These are phyloP conservation scores for Linanthus parryae DNA, from an alignment of 148 eudicot species.

Conservation along the genomic window DNA sequence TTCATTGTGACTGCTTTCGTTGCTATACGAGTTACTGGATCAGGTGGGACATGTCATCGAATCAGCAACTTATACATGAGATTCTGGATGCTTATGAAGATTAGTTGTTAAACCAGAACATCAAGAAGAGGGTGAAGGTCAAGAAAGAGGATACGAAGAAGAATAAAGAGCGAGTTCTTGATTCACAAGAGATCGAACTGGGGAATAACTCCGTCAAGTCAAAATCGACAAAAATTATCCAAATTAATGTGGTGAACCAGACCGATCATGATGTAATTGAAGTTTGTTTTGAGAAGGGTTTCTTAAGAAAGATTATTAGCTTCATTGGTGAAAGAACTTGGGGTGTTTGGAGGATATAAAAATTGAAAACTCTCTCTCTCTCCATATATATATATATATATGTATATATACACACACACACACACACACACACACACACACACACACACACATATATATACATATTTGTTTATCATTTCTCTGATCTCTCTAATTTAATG, in stretches of 20 bases:
- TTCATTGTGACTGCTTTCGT: slow-evolving; percentile 22
- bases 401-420: too few species aligned
- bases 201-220: too few species aligned
- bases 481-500: too few species aligned
- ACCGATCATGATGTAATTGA: too few species aligned
- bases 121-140: slow-evolving; percentile 11
- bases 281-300: slow-evolving; percentile 30
- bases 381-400: too few species aligned
- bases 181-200: too few species aligned
- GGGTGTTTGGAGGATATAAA: slow-evolving; percentile 60
- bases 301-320: slow-evolving; percentile 50
- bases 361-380: too few species aligned
- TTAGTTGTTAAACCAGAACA: slow-evolving; percentile 10
- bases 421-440: too few species aligned
- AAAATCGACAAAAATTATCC: too few species aligned
- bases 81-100: slow-evolving; percentile 31
- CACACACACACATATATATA: too few species aligned
- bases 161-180: too few species aligned
- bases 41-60: slow-evolving; percentile 24
- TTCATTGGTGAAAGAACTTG: slow-evolving; percentile 63
- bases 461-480: too few species aligned
- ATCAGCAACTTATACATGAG: slow-evolving; percentile 25
- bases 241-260: slow-evolving; percentile 5
- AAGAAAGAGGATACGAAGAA: slow-evolving; percentile 10
- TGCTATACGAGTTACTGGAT: slow-evolving; percentile 32